A percentile compares a stretch with the other conserved stretches of the same genome.
phyloP scores from a whole-genome alignment of 805 yeast genomes.

The Pichia exigua region DNA sequence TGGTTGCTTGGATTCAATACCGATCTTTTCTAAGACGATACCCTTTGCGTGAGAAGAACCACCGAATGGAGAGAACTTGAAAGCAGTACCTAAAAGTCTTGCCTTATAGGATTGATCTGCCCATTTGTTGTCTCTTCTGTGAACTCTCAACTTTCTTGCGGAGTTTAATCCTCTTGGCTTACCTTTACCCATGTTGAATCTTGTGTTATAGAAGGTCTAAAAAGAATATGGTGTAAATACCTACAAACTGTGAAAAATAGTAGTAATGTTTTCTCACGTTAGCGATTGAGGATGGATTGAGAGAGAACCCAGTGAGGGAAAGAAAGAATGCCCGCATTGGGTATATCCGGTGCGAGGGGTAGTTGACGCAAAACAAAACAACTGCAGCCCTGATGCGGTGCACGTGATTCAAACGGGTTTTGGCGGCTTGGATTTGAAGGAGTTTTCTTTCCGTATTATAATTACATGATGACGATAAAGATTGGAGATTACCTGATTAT shows the following conservation, averaged over 20 bases:
- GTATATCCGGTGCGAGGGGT: not conserved
- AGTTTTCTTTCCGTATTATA: too few relatives aligned
- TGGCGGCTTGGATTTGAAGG: not conserved
- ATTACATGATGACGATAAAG: too few relatives aligned
- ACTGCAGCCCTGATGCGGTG: not conserved
- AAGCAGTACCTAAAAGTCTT: slow-evolving; percentile 98
- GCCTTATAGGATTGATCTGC: slow-evolving; percentile 97
- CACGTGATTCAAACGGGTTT: not conserved
- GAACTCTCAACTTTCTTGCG: slow-evolving; percentile 99
- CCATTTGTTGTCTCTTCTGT: slow-evolving; percentile 99
- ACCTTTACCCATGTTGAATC: slow-evolving; percentile 90
- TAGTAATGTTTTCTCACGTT: not conserved
- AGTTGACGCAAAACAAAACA: not conserved
- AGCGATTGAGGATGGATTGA: not conserved
- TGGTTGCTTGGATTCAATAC: slow-evolving; percentile 99
- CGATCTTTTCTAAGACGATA: slow-evolving; percentile 97
- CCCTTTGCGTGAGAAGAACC: slow-evolving; percentile 99
- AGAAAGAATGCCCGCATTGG: not conserved
- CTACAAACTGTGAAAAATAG: not conserved
- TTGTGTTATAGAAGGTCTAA: slow-evolving; percentile 2
- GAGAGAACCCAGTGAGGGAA: not conserved
- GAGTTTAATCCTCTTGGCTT: slow-evolving; percentile 99
- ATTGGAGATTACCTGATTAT: too few relatives aligned
- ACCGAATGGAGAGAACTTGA: slow-evolving; percentile 99
- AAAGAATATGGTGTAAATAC: not conserved